These are phyloP conservation scores for Leishmania gerbilli DNA, from an alignment of 208 protist species.

Conservation along the genomic window DNA sequence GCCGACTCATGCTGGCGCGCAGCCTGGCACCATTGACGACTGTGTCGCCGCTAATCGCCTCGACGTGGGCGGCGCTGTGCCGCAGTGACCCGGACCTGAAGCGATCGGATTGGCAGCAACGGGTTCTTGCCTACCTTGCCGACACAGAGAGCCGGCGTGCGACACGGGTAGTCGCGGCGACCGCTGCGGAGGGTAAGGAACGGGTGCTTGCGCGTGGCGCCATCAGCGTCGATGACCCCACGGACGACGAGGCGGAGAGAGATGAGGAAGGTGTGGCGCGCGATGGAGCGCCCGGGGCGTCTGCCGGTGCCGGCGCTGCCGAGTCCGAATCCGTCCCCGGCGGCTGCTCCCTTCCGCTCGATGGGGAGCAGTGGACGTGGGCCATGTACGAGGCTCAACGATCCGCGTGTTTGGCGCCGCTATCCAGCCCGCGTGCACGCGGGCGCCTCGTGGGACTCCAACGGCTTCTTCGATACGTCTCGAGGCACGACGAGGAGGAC, in stretches of 20 bases:
- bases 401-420: neutral
- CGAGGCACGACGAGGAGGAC: neutral
- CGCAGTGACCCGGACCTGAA: slow-evolving; percentile 35
- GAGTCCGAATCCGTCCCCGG: neutral
- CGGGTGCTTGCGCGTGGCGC: neutral
- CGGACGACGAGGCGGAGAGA: slow-evolving; percentile 16
- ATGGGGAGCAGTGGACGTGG: neutral
- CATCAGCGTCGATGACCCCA: slow-evolving; percentile 1
- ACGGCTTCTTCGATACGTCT: slow-evolving; percentile 1
- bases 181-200: neutral
- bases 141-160: neutral
- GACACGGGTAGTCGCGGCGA: no score
- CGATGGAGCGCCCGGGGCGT: neutral
- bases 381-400: slow-evolving; percentile 5
- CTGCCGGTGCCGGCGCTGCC: neutral
- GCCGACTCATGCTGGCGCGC: neutral
- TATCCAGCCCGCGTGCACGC: neutral
- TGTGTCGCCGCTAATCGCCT: slow-evolving; percentile 39
- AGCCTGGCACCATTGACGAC: neutral
- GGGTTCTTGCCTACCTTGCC: slow-evolving; percentile 6
- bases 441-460: neutral
- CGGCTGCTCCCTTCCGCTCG: neutral
- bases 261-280: neutral
- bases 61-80: slow-evolving; percentile 60
- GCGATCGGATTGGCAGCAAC: slow-evolving; percentile 36